A percentile compares a stretch with the other conserved stretches of the same genome.
Evolutionary conservation across 148 eudicot species (phyloP).

Genomic region (Pouteria glomerata): DNA sequence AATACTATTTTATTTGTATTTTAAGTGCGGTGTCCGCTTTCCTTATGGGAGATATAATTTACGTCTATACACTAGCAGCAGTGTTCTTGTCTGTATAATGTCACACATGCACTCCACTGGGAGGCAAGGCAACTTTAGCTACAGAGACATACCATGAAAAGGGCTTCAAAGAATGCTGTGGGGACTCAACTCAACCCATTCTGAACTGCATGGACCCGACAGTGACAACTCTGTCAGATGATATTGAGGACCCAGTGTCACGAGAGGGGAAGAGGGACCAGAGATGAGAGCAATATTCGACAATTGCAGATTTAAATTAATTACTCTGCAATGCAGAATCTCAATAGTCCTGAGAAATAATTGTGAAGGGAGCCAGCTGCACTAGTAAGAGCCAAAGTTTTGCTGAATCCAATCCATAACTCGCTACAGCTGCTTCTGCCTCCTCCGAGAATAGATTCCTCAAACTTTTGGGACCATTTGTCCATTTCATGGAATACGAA

Average conservation of each 20-base stretch:
- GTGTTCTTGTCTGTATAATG: not conserved
- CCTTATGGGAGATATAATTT: no score
- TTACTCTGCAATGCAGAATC: not conserved
- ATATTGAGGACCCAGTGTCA: not conserved
- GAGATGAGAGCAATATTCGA: not conserved
- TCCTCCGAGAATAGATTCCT: no score
- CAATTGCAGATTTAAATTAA: not conserved
- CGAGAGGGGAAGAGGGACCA: no score
- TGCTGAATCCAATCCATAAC: no score
- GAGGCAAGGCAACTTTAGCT: not conserved
- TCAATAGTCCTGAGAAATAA: no score
- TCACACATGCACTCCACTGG: not conserved
- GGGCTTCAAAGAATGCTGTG: not conserved
- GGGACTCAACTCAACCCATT: constrained; percentile 5
- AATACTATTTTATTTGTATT: no score
- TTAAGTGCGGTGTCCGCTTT: no score
- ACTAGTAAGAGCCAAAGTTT: no score
- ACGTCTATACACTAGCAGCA: not conserved
- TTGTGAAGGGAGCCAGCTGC: no score
- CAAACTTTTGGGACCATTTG: no score
- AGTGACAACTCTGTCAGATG: not conserved
- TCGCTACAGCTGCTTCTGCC: no score
- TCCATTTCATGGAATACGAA: no score
- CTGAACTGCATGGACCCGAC: not conserved
- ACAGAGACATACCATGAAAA: not conserved